Conservation (phyloP, 129 eudicot genomes). For the Solidago caesia region DNA sequence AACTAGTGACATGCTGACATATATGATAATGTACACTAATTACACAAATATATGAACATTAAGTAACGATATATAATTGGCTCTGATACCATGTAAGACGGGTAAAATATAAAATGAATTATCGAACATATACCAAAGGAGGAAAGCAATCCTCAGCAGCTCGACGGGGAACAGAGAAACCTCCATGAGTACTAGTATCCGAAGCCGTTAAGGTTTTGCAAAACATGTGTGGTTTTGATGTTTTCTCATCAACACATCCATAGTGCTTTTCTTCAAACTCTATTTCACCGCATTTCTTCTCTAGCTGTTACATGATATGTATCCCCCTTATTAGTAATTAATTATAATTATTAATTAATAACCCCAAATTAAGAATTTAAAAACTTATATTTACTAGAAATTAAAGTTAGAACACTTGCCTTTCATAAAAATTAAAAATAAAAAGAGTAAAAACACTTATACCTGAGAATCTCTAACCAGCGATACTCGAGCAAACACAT, state of each 20-base stretch:
- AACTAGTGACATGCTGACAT: background rate
- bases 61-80: background rate
- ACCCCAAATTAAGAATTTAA: background rate
- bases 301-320: conserved; percentile 39
- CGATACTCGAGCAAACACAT: conserved; percentile 78
- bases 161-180: conserved; percentile 94
- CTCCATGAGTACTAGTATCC: conserved; percentile 94
- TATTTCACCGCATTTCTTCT: conserved; percentile 52
- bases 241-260: conserved; percentile 41
- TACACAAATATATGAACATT: no score
- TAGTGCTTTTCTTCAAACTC: conserved; percentile 48
- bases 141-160: conserved; percentile 99
- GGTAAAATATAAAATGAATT: background rate
- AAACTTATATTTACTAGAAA: no score
- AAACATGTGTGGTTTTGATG: conserved; percentile 89
- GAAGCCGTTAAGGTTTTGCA: conserved; percentile 98
- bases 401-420: background rate
- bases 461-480: conserved; percentile 72
- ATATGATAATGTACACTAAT: background rate
- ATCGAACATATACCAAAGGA: conserved; percentile 53
- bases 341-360: background rate
- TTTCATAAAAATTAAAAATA: no score
- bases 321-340: background rate
- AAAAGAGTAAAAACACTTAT: background rate
- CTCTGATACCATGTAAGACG: background rate